Conservation (phyloP, 140 eudicot genomes). For the Stevia rebaudiana region DNA sequence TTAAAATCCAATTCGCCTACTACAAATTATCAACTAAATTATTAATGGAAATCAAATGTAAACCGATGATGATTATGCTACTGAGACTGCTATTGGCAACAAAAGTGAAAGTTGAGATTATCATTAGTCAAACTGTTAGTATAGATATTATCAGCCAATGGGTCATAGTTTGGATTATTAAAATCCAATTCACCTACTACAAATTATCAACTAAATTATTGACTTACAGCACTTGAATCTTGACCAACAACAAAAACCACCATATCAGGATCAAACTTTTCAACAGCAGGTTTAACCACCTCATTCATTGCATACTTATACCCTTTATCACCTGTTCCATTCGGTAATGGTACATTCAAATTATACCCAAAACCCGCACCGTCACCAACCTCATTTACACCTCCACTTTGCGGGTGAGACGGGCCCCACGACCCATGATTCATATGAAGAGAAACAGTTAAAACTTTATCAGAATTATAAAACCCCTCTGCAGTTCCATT, state of each 20-base stretch:
- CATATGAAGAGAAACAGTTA: conserved; percentile 90
- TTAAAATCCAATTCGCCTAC: too few species aligned
- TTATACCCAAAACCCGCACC: conserved; percentile 79
- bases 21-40: too few species aligned
- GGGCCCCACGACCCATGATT: conserved; percentile 98
- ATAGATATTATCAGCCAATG: too few species aligned
- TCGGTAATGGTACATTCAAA: conserved; percentile 81
- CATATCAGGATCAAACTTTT: conserved; percentile 68
- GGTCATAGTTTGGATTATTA: too few species aligned
- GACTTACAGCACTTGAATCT: conserved; percentile 97
- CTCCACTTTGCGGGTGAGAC: conserved; percentile 85
- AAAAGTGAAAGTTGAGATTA: too few species aligned
- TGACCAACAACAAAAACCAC: conserved; percentile 83
- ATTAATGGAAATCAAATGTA: too few species aligned
- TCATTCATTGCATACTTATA: conserved; percentile 61
- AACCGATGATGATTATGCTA: too few species aligned
- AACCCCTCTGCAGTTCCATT: conserved; percentile 97
- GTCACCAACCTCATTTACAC: conserved; percentile 71
- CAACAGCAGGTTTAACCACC: conserved; percentile 70
- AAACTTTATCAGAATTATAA: conserved; percentile 60
- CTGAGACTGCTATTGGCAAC: too few species aligned
- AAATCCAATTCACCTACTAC: too few species aligned
- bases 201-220: neutral
- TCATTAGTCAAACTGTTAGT: too few species aligned
- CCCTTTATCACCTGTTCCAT: conserved; percentile 85